These are phyloP conservation scores for Eustoma russellianum DNA, from an alignment of 257 asterid species.

Conservation along the genomic window DNA sequence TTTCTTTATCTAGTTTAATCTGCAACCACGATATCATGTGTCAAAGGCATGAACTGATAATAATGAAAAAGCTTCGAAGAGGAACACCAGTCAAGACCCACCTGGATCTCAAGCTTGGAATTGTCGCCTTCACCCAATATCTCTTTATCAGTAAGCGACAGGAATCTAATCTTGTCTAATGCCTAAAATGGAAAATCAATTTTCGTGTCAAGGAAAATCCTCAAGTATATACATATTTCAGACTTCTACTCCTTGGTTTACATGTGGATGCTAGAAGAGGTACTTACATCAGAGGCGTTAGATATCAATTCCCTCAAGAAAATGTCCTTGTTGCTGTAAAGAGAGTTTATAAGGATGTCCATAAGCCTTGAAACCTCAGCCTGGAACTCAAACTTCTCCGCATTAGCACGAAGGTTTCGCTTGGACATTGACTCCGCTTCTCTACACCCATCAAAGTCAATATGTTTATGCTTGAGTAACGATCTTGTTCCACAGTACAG, in stretches of 20 bases:
- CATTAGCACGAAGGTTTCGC: constrained; percentile 53
- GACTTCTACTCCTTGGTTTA: too few species aligned
- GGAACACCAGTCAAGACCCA: constrained; percentile 10
- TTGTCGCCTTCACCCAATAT: constrained; percentile 86
- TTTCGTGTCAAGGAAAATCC: background rate
- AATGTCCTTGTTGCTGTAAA: constrained; percentile 89
- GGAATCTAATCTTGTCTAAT: constrained; percentile 85
- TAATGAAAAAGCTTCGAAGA: background rate
- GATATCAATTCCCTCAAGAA: constrained; percentile 96
- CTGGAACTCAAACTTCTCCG: constrained; percentile 94
- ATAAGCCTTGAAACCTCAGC: constrained; percentile 97
- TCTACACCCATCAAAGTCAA: constrained; percentile 31
- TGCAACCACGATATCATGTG: constrained; percentile 19
- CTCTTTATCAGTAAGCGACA: constrained; percentile 86
- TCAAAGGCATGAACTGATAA: constrained; percentile 2
- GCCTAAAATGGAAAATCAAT: constrained; percentile 40
- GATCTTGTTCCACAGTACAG: background rate
- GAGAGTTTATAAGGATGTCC: constrained; percentile 96
- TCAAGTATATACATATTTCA: too few species aligned
- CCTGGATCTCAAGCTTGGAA: constrained; percentile 94
- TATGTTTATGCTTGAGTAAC: background rate
- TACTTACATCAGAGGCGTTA: constrained; percentile 92
- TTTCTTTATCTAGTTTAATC: constrained; percentile 90
- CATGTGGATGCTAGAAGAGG: background rate
- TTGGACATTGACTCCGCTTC: constrained; percentile 87